These are phyloP conservation scores for Tephrocybe sp. DNA, from an alignment of 768 basidiomycete genomes.

Conservation along the genomic window DNA sequence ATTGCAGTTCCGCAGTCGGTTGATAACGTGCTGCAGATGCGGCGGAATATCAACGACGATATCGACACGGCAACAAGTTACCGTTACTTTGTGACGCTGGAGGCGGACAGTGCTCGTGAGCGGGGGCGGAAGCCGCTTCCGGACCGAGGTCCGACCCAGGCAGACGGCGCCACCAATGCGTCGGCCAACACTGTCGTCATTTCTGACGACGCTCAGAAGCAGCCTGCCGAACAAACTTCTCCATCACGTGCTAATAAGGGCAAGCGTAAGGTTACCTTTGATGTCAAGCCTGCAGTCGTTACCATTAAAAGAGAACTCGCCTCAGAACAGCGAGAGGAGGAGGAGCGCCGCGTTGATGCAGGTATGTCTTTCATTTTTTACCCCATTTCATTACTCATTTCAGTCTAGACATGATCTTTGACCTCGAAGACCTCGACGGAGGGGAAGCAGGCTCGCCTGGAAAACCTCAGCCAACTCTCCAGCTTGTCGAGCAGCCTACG, in stretches of 20 bases:
- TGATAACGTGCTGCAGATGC: slow-evolving; percentile 42
- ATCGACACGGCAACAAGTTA: slow-evolving; percentile 48
- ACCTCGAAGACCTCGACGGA: slow-evolving; percentile 66
- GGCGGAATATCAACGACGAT: slow-evolving; percentile 36
- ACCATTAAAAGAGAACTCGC: slow-evolving; percentile 42
- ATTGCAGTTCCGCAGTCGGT: slow-evolving; percentile 26
- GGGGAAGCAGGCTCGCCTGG: slow-evolving; percentile 36
- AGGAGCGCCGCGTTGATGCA: slow-evolving; percentile 34
- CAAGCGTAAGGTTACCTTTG: slow-evolving; percentile 74
- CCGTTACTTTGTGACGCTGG: slow-evolving; percentile 41
- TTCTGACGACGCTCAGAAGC: slow-evolving; percentile 21
- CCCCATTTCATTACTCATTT: not conserved
- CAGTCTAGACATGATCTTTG: slow-evolving; percentile 63
- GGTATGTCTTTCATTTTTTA: slow-evolving; percentile 36
- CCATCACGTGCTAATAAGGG: slow-evolving; percentile 38
- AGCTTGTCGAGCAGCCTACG: slow-evolving; percentile 41
- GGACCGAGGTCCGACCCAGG: slow-evolving; percentile 20
- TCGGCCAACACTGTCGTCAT: slow-evolving; percentile 18
- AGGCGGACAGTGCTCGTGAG: slow-evolving; percentile 41
- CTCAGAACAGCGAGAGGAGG: slow-evolving; percentile 30
- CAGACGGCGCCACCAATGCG: slow-evolving; percentile 22
- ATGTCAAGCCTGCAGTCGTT: slow-evolving; percentile 58
- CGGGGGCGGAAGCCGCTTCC: slow-evolving; percentile 23
- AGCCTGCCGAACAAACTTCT: slow-evolving; percentile 9
- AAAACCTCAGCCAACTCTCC: slow-evolving; percentile 32